These are phyloP conservation scores for Fragosphaeria purpurea DNA, from an alignment of 2,329 filamentous ascomycete genomes.

Conservation along the genomic window DNA sequence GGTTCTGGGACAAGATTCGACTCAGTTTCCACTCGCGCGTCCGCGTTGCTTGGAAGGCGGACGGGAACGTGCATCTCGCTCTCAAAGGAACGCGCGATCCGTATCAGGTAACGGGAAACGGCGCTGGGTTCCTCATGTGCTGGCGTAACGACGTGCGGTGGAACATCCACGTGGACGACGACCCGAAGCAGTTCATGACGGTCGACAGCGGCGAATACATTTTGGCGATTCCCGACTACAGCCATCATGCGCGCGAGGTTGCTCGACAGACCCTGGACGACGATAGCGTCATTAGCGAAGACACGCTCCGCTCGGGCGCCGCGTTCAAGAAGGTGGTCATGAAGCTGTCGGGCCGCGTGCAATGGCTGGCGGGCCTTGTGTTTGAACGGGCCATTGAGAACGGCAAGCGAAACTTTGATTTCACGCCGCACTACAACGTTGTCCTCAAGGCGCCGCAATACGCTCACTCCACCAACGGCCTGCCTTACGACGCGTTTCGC, in stretches of 20 bases:
- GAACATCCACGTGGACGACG: constrained; percentile 73
- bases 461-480: constrained; percentile 46
- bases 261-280: constrained; percentile 39
- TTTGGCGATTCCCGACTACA: constrained; percentile 87
- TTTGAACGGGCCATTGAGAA: constrained; percentile 76
- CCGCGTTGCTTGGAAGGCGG: constrained; percentile 82
- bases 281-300: constrained; percentile 51
- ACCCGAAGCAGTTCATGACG: constrained; percentile 88
- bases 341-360: constrained; percentile 94
- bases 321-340: constrained; percentile 97
- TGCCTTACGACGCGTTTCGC: constrained; percentile 79
- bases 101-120: constrained; percentile 84
- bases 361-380: constrained; percentile 82
- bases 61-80: constrained; percentile 88
- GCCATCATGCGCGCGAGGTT: constrained; percentile 68
- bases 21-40: constrained; percentile 89
- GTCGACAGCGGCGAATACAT: constrained; percentile 94
- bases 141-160: constrained; percentile 92
- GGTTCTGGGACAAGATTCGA: constrained; percentile 98
- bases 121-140: constrained; percentile 95
- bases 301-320: constrained; percentile 61
- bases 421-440: constrained; percentile 86
- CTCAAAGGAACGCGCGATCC: constrained; percentile 89
- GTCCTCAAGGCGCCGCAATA: constrained; percentile 72
- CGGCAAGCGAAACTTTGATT: constrained; percentile 70